Evolutionary conservation across 331 rosid species (phyloP).

Genomic region (Pyracantha coccinea): DNA sequence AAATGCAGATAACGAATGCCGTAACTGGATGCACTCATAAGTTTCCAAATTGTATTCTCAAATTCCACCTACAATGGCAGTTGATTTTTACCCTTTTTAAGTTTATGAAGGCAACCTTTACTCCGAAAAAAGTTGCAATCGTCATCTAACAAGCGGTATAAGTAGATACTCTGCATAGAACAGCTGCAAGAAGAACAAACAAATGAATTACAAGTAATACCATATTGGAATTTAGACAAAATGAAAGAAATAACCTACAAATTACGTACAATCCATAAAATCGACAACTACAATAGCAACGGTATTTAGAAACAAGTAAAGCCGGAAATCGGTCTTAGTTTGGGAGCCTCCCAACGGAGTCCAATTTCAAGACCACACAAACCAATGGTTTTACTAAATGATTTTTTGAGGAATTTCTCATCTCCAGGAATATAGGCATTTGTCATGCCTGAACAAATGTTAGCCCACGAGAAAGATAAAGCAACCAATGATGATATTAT

Average conservation of each 20-base stretch:
- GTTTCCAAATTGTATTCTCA: too few relatives aligned
- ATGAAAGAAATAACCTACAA: neutral
- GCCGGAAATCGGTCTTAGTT: neutral
- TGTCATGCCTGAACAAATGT: neutral
- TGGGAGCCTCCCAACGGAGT: neutral
- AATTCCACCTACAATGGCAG: neutral
- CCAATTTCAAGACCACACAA: neutral
- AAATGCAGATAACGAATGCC: too few relatives aligned
- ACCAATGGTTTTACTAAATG: too few relatives aligned
- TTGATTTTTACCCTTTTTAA: neutral
- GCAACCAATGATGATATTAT: neutral
- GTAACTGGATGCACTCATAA: too few relatives aligned
- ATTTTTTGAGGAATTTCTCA: neutral
- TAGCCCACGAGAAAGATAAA: neutral
- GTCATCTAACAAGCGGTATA: constrained; percentile 76
- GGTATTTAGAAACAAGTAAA: neutral
- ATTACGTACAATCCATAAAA: neutral
- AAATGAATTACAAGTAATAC: neutral
- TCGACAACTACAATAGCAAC: neutral
- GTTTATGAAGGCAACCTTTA: neutral
- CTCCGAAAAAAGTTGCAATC: neutral
- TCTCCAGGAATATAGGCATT: neutral
- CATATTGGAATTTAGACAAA: neutral
- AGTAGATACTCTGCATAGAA: constrained; percentile 88
- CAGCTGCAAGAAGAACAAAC: constrained; percentile 50